phyloP scores from a whole-genome alignment of 345 rosid genomes.

The Hibiscus syriacus region DNA sequence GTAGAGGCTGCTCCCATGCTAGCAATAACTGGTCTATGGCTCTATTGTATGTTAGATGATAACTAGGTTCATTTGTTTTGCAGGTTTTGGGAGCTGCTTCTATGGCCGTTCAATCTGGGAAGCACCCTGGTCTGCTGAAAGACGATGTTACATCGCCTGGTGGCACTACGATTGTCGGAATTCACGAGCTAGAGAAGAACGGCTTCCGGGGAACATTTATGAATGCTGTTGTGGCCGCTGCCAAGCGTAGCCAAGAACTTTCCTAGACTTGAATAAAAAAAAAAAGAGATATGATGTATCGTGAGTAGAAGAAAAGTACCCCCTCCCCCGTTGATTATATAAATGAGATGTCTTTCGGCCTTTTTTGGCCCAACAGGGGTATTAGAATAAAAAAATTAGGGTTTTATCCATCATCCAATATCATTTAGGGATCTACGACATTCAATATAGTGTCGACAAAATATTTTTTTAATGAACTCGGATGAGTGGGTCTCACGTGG shows the following conservation, averaged over 20 bases:
- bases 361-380: no score
- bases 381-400: no score
- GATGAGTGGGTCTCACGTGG: no score
- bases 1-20: neutral
- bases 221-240: conserved; percentile 90
- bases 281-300: no score
- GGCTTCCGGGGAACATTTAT: conserved; percentile 71
- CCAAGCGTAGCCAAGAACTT: conserved; percentile 63
- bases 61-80: neutral
- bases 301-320: no score
- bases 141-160: conserved; percentile 90
- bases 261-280: conserved; percentile 44
- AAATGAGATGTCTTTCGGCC: no score
- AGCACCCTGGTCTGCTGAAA: conserved; percentile 88
- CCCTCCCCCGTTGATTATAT: no score
- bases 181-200: conserved; percentile 85
- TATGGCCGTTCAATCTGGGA: conserved; percentile 63
- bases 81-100: conserved; percentile 94
- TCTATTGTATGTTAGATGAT: neutral
- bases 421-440: no score
- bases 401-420: no score
- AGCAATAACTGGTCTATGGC: neutral
- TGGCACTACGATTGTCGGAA: conserved; percentile 84
- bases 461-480: no score
- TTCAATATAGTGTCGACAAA: no score